Percentiles rank a stretch among this genome's conserved stretches.
Evolutionary conservation across 768 basidiomycete species (phyloP).

Genomic region (Porpolomopsis calyptriformis): DNA sequence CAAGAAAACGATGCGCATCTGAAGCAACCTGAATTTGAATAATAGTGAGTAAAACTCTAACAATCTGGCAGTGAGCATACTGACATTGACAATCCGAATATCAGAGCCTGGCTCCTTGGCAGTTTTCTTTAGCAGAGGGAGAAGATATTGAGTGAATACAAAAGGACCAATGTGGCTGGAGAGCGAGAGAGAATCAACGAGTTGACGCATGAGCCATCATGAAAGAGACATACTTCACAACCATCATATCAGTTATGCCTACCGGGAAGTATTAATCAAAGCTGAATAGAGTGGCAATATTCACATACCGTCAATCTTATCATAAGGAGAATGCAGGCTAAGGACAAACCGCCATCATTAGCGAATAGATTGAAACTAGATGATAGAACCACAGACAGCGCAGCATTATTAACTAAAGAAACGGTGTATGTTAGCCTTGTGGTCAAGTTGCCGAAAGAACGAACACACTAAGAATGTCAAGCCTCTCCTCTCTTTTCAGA

Average conservation of each 20-base stretch:
- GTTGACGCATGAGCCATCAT: background rate
- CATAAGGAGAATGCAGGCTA: slow-evolving; percentile 8
- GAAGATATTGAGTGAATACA: slow-evolving; percentile 41
- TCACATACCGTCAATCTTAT: slow-evolving; percentile 9
- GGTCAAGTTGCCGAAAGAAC: too few relatives aligned
- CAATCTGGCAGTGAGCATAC: too few relatives aligned
- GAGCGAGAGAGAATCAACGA: background rate
- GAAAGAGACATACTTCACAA: slow-evolving; percentile 32
- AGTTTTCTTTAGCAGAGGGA: slow-evolving; percentile 43
- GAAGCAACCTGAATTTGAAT: slow-evolving; percentile 24
- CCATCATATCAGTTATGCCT: slow-evolving; percentile 31
- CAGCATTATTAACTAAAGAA: slow-evolving; percentile 53
- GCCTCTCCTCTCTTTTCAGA: slow-evolving; percentile 34
- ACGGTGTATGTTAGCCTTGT: too few relatives aligned
- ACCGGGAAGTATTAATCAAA: background rate
- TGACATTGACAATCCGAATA: slow-evolving; percentile 50
- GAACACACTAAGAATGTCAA: slow-evolving; percentile 43
- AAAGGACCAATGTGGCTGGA: slow-evolving; percentile 44
- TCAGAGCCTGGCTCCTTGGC: slow-evolving; percentile 38
- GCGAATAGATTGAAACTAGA: background rate
- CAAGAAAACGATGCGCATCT: slow-evolving; percentile 14
- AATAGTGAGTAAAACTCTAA: slow-evolving; percentile 3
- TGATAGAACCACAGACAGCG: slow-evolving; percentile 26
- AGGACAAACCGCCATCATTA: background rate
- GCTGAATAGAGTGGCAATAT: slow-evolving; percentile 5